Evolutionary conservation across 495 filamentous ascomycete genomes (phyloP).

Genomic region (Aspergillus diversus): DNA sequence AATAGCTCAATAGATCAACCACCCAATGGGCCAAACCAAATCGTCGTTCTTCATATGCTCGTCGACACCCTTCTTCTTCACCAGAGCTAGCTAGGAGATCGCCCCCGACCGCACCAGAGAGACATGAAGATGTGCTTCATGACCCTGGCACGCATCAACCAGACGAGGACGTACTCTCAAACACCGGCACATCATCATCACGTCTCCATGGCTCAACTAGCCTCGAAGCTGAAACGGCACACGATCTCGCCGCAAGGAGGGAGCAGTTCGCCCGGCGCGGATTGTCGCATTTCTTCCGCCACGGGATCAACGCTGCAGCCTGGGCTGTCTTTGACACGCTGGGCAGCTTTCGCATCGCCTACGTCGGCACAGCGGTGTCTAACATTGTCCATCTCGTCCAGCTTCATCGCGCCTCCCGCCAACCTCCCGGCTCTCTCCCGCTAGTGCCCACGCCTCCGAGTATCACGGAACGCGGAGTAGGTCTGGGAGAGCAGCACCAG

Average conservation of each 20-base stretch:
- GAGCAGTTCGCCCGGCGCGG: background rate
- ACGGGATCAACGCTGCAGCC: slow-evolving; percentile 1
- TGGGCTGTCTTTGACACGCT: slow-evolving; percentile 10
- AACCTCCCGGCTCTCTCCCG: background rate
- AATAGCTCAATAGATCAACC: background rate
- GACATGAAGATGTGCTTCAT: too few relatives aligned
- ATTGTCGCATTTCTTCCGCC: slow-evolving; percentile 13
- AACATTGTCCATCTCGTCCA: slow-evolving; percentile 26
- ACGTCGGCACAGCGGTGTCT: slow-evolving; percentile 24
- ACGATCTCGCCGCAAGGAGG: background rate
- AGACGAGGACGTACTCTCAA: too few relatives aligned
- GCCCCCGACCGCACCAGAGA: too few relatives aligned
- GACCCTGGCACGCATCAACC: too few relatives aligned
- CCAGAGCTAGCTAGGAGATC: background rate
- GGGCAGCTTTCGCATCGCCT: slow-evolving; percentile 12
- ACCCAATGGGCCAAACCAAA: background rate
- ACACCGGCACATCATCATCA: too few relatives aligned
- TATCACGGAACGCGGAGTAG: too few relatives aligned
- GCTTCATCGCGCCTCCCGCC: slow-evolving; percentile 2
- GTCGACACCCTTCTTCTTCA: background rate
- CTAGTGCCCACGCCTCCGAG: too few relatives aligned
- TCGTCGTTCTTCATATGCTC: background rate
- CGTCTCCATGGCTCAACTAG: background rate
- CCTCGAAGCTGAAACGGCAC: background rate
- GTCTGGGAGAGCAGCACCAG: too few relatives aligned